Conservation (phyloP, 1,139 yeast species). For the Kurtzmaniella quercitrusa region DNA sequence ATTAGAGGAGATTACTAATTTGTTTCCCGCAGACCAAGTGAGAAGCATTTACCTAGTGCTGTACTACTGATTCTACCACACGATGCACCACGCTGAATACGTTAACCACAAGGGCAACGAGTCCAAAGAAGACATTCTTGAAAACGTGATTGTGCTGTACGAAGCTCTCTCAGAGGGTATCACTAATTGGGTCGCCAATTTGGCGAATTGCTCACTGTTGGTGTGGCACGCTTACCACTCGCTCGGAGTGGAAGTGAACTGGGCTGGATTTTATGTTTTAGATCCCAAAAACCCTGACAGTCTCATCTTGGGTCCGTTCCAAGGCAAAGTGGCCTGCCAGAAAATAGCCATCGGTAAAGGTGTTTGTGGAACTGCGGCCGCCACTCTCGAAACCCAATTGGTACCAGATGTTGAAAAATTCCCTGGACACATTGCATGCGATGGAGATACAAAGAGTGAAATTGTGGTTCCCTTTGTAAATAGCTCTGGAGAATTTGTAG, state of each 20-base stretch:
- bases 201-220: slow-evolving; percentile 80
- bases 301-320: slow-evolving; percentile 85
- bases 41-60: too few relatives aligned
- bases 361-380: slow-evolving; percentile 87
- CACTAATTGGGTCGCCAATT: slow-evolving; percentile 81
- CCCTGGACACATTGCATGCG: slow-evolving; percentile 97
- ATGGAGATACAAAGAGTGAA: slow-evolving; percentile 90
- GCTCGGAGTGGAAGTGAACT: slow-evolving; percentile 57
- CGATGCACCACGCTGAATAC: slow-evolving; percentile 57
- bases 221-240: slow-evolving; percentile 85
- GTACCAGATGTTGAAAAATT: slow-evolving; percentile 72
- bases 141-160: slow-evolving; percentile 56
- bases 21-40: too few relatives aligned
- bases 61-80: not conserved
- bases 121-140: slow-evolving; percentile 55
- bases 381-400: slow-evolving; percentile 52
- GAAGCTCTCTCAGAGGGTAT: slow-evolving; percentile 60
- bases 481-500: slow-evolving; percentile 45
- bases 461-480: slow-evolving; percentile 78
- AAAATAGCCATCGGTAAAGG: slow-evolving; percentile 72
- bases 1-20: too few relatives aligned
- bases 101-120: slow-evolving; percentile 37
- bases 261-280: slow-evolving; percentile 87
- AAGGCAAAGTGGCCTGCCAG: slow-evolving; percentile 96
- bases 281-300: slow-evolving; percentile 32